These are phyloP conservation scores for Sphaerobolus stellatus DNA, from an alignment of 1,284 basidiomycete species.

Conservation along the genomic window DNA sequence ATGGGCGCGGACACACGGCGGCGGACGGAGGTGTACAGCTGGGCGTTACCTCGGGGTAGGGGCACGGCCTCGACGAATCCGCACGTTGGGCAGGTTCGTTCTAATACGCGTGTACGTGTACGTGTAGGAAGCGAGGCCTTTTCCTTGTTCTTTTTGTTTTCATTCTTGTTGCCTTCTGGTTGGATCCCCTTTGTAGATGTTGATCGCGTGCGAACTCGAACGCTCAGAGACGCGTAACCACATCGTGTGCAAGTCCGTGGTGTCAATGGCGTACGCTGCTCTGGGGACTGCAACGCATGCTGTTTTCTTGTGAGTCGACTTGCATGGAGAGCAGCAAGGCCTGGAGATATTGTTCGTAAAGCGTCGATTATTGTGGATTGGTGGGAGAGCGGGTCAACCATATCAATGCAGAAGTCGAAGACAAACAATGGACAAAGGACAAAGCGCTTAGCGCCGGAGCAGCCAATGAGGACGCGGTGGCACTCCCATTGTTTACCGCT, in stretches of 20 bases:
- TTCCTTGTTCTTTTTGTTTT: background rate
- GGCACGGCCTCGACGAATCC: conserved; percentile 16
- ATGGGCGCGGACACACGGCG: background rate
- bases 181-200: conserved; percentile 12
- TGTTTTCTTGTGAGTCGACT: conserved; percentile 42
- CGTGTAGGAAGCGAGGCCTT: background rate
- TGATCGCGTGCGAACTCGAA: conserved; percentile 22
- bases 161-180: background rate
- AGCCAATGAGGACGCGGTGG: background rate
- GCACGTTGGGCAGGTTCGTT: conserved; percentile 19
- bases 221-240: conserved; percentile 16
- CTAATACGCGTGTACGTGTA: background rate
- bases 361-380: conserved; percentile 46
- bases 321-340: conserved; percentile 59
- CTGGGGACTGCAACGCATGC: conserved; percentile 14
- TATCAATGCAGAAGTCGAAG: too few relatives aligned
- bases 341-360: conserved; percentile 49
- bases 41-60: conserved; percentile 10
- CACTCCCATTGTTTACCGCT: background rate
- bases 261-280: conserved; percentile 12
- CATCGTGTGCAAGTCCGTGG: conserved; percentile 6
- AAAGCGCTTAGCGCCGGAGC: too few relatives aligned
- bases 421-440: too few relatives aligned
- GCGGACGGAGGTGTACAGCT: background rate
- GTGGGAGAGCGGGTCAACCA: too few relatives aligned